phyloP scores from a whole-genome alignment of 2,329 filamentous ascomycete genomes.

The Xylariaceae sp. region DNA sequence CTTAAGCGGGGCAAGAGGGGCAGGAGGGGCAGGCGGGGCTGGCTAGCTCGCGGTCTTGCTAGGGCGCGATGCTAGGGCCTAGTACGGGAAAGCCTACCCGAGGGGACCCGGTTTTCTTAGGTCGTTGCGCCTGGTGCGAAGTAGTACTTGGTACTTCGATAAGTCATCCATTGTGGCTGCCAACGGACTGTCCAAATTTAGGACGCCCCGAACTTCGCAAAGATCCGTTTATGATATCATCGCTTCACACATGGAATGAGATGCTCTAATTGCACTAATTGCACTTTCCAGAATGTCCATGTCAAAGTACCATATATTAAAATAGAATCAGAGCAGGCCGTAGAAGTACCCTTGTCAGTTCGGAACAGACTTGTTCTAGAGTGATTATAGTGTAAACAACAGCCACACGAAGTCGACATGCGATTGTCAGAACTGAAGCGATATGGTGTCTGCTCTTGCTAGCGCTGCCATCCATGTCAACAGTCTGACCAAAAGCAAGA shows the following conservation, averaged over 20 bases:
- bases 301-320: background rate
- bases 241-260: background rate
- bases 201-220: too few species aligned
- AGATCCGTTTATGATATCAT: too few species aligned
- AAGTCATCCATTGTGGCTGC: too few species aligned
- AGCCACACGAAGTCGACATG: background rate
- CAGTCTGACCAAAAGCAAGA: background rate
- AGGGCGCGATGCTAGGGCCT: background rate
- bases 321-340: background rate
- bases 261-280: background rate
- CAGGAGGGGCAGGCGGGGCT: background rate
- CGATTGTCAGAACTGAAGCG: background rate
- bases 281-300: background rate
- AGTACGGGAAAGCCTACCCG: background rate
- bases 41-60: background rate
- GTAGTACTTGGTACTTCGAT: too few species aligned
- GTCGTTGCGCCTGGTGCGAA: too few species aligned
- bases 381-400: background rate
- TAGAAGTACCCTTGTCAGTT: background rate
- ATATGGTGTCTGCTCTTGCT: background rate
- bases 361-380: background rate
- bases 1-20: background rate
- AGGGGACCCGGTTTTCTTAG: background rate
- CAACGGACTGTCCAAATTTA: too few species aligned
- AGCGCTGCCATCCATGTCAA: background rate